Conservation (phyloP, 345 rosid species). For the Leavenworthia alabamica region DNA sequence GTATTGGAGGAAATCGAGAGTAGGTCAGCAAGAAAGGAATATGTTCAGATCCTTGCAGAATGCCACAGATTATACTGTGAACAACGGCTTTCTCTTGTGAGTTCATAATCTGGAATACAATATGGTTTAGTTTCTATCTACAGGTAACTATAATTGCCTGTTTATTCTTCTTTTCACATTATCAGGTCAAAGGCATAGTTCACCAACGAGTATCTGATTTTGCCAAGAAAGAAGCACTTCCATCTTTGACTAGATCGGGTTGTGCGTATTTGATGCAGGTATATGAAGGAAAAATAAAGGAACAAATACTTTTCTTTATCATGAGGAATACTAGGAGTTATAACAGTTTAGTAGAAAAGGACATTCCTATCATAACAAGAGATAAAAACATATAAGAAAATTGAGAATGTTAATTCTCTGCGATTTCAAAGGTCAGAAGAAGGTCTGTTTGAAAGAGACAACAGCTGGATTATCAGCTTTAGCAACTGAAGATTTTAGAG, state of each 20-base stretch:
- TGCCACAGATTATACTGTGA: conserved; percentile 95
- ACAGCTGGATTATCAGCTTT: conserved; percentile 5
- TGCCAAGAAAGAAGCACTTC: conserved; percentile 83
- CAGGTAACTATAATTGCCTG: conserved; percentile 2
- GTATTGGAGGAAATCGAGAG: conserved; percentile 84
- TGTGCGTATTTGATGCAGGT: conserved; percentile 98
- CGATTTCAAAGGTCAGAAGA: background rate
- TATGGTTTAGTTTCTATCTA: conserved; percentile 6
- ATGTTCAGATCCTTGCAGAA: conserved; percentile 71
- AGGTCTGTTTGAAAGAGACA: conserved; percentile 1
- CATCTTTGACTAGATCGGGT: conserved; percentile 92
- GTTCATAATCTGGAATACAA: conserved; percentile 22
- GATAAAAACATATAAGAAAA: background rate
- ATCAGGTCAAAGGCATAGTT: conserved; percentile 80
- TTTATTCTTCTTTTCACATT: conserved; percentile 12
- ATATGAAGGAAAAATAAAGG: conserved; percentile 9
- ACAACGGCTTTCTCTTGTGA: conserved; percentile 82
- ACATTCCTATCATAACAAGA: background rate
- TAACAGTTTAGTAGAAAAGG: conserved; percentile 8
- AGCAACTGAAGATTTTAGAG: conserved; percentile 1
- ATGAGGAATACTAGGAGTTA: conserved; percentile 5
- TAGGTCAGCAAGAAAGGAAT: conserved; percentile 88
- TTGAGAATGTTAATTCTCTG: background rate
- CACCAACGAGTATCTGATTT: conserved; percentile 82
- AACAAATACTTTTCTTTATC: background rate